Evolutionary conservation across 345 rosid species (phyloP).

Genomic region (Populus nigra): DNA sequence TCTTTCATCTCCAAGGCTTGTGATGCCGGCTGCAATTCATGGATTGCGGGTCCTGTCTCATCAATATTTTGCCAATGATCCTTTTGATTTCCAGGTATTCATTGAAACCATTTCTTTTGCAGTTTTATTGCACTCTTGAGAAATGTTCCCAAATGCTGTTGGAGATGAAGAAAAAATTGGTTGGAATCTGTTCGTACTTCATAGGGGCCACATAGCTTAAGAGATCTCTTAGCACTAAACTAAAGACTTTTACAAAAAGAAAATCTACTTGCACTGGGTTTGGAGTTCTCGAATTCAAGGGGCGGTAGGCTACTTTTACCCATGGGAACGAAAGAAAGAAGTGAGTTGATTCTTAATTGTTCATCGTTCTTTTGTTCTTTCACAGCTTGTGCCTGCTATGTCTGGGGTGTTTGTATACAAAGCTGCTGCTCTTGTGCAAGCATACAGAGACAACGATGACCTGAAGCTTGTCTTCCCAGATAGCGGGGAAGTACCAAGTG

Average conservation of each 20-base stretch:
- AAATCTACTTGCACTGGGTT: not conserved
- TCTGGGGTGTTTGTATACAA: conserved; percentile 87
- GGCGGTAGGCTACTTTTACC: not conserved
- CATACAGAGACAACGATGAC: conserved; percentile 87
- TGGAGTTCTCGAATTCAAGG: not conserved
- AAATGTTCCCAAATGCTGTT: not conserved
- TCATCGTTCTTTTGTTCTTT: not conserved
- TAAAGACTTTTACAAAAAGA: too few relatives aligned
- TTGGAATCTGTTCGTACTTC: not conserved
- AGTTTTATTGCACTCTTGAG: not conserved
- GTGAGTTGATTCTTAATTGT: not conserved
- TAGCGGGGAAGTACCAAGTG: conserved; percentile 31
- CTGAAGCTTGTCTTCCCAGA: conserved; percentile 69
- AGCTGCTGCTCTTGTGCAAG: conserved; percentile 94
- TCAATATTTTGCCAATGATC: conserved; percentile 50
- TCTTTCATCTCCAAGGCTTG: conserved; percentile 89
- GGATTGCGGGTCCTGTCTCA: conserved; percentile 79
- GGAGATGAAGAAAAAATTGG: not conserved
- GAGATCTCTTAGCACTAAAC: not conserved
- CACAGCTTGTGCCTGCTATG: conserved; percentile 87
- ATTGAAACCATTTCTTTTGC: not conserved
- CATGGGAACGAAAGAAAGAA: not conserved
- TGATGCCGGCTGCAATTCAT: conserved; percentile 70
- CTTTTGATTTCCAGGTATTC: conserved; percentile 81
- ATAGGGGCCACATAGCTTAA: not conserved